phyloP scores from a whole-genome alignment of 345 rosid species.

The Aurinia saxatilis region DNA sequence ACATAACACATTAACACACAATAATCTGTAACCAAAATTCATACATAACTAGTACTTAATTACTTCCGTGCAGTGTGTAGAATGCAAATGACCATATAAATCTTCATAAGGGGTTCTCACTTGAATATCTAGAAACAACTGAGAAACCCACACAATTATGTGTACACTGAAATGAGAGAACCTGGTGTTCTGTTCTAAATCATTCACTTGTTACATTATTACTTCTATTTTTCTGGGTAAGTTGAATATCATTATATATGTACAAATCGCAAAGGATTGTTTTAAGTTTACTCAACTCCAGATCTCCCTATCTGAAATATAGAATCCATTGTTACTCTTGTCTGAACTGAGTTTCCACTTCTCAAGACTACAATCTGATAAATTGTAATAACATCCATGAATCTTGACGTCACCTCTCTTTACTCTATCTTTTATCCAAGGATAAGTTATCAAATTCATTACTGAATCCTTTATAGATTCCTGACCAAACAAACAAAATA shows the following conservation, averaged over 20 bases:
- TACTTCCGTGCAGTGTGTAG: too few relatives aligned
- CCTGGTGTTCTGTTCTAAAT: too few relatives aligned
- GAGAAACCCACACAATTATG: too few relatives aligned
- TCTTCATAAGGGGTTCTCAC: too few relatives aligned
- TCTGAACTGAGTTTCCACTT: slow-evolving; percentile 48
- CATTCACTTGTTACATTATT: neutral
- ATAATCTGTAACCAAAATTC: too few relatives aligned
- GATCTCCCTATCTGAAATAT: slow-evolving; percentile 21
- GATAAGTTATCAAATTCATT: slow-evolving; percentile 56
- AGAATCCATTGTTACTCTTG: slow-evolving; percentile 17
- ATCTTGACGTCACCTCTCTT: slow-evolving; percentile 34
- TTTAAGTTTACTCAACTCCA: slow-evolving; percentile 14
- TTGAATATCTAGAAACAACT: too few relatives aligned
- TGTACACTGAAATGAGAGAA: too few relatives aligned
- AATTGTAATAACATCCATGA: slow-evolving; percentile 69
- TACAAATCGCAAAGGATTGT: slow-evolving; percentile 6
- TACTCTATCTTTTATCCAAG: slow-evolving; percentile 65
- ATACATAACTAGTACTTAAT: too few relatives aligned
- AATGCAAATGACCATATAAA: too few relatives aligned
- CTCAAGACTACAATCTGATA: slow-evolving; percentile 49
- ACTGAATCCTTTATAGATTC: slow-evolving; percentile 57
- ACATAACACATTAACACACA: too few relatives aligned
- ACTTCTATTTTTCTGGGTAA: neutral
- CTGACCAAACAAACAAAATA: slow-evolving; percentile 25
- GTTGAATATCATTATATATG: neutral